Evolutionary conservation across 208 protist species (phyloP), one percentile per base, ranked within the genome.

Genomic region (Balamuthia mandrillaris): DNA sequence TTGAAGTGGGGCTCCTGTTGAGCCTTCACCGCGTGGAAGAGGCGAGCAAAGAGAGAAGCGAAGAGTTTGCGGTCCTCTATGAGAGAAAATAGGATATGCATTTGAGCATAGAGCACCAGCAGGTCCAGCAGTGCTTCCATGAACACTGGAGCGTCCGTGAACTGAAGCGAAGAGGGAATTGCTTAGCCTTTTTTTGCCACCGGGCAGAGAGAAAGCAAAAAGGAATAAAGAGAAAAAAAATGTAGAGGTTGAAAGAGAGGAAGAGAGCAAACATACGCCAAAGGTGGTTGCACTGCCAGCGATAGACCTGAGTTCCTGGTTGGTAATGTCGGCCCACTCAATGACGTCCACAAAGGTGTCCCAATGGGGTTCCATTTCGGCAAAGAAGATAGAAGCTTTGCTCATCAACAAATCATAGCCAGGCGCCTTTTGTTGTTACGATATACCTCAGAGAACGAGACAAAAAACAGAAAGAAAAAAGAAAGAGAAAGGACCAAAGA

Each of bases 1-100:
- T 27, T 24, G 49, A 79, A 79, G 70, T 79, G 51, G 70, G 70
- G 42, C 49, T 79, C 70, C 44, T 79, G 51, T 24, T 79, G 70
- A 1, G 70, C 37, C 24, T 56, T 52, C 16, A 79, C 49, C 44
- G 58, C 24, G 49, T 52, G 51, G 49, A 60, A 79, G n/a, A 47
- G 4, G 18, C 70, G 70, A 5, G 70, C 70, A 29, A 41, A 79
- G 70, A 39, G 5, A 16, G 70, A 39, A 31, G 49, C 70, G 42
- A 79, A 58, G 49, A 47, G 31, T 3, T 47, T 39, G 4, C 70
- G 42, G 49, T 79, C 70, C 12, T 21, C 42, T 24, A 79, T 79
- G 49, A 79, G 70, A 2, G 70, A 79, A 39, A 39, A 79, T 16
- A 79, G 70, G 18, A 79, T 16, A n/a, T 52, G 51, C 18, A 79